Base-by-base conservation (phyloP, 768 basidiomycete species). In the Suillus cothurnatus region DNA sequence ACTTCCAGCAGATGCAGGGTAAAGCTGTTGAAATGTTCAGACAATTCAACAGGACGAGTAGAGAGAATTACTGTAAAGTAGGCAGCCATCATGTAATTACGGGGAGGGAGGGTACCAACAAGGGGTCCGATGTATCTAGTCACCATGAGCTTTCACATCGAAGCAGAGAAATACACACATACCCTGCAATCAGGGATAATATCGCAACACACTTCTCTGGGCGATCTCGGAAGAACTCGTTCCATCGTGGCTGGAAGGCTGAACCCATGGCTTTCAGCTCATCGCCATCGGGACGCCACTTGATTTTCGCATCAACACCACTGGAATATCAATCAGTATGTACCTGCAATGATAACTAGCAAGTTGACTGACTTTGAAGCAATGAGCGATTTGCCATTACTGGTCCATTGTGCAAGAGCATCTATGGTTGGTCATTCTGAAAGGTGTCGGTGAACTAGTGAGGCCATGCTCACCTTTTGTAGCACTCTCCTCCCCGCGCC, bases 161-260 rank as follows among this genome's bases (percentile, higher is more conserved):
- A 41, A 43, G 6, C 23, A 14, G 50, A 49, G 7, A 12, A 2
- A 15, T 23, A 15, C 19, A 31, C 6, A 62, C 64, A 21, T 36
- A 86, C 84, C 78, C 80, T 17, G 83, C 76, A 39, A 82, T 3
- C n/a, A 80, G 68, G 0, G 80, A 81, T 15, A 86, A 69, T 66
- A 81, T 76, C 65, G 83, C 69, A 3, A 86, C 82, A 11, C 87
- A 81, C 68, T 88, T 89, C 69, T 89, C 89, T 0, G 84, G 82
- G 4, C 77, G 79, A 32, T 77, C 74, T 32, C 74, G 81, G 47
- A 84, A 89, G 72, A 82, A 85, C 0, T 62, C 41, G 6, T 80
- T 73, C 88, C 87, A 88, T 50, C 80, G 74, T 28, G 75, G 58
- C 28, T 79, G 70, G 68, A 89, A 89, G 7, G 72, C 79, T 6